Base-by-base conservation (phyloP, 176 grass and related monocot species). In the Leersia perrieri region DNA sequence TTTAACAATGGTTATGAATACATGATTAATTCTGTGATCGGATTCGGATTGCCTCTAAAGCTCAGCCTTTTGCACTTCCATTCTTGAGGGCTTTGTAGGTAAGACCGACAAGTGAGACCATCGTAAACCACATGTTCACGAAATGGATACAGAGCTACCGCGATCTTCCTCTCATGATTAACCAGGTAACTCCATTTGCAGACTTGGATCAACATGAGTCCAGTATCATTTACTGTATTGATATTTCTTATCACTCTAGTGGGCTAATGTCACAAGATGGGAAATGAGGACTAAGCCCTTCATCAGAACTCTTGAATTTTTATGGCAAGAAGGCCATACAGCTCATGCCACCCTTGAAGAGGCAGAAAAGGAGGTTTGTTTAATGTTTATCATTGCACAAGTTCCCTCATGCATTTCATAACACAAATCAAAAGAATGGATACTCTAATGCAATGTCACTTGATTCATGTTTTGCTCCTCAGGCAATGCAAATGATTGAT, bases 291-390 rank as follows among this genome's bases (percentile, higher is more conserved):
- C 96, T 41, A 98, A 98, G 44, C 92, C 92, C 44, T 98, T 98
- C 80, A 88, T 98, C 66, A 88, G 96, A 87, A 98, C 96, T 57
- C 92, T 98, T 72, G 96, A 98, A 82, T 98, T 98, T 76, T 90
- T 98, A 55, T 98, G 96, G 96, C 96, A 98, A 94, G 96, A 98
- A 88, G 96, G 96, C 36, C 96, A 95, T 90, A 98, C 96, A 76
- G 96, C 90, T 61, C 96, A 98, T 88, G 92, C 96, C 18, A 98
- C 96, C n/a, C 80, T 84, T 71, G 84, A 95, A 41, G 96, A 95
- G 79, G 92, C 96, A 39, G 96, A 98, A 73, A 80, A 95, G 33
- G 96, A 98, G 92, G 95, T 98, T 15, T 42, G 60, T 77, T 82
- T 16, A 47, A 2, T 47, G 44, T 18, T 78, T 73, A 74, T 35